Conservation (phyloP, 768 basidiomycete species). For the Boletus pseudopeckii region DNA sequence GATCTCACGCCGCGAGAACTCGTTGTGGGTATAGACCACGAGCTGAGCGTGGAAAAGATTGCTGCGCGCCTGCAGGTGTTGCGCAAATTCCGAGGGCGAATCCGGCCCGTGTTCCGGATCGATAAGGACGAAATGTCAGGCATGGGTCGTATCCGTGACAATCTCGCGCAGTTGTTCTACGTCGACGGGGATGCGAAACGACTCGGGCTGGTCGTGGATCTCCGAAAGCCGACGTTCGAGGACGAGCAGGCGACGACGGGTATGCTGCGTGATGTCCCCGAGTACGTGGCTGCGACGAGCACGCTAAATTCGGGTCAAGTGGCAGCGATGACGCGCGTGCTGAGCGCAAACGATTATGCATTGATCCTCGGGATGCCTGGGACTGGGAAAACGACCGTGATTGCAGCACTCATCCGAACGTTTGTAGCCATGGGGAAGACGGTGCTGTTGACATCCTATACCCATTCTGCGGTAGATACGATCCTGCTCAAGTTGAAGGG, state of each 20-base stretch:
- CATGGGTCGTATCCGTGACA: slow-evolving; percentile 85
- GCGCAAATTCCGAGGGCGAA: slow-evolving; percentile 10
- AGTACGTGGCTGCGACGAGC: slow-evolving; percentile 32
- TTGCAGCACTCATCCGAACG: slow-evolving; percentile 80
- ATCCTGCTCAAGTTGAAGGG: slow-evolving; percentile 79
- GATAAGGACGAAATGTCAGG: slow-evolving; percentile 94
- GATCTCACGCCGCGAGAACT: slow-evolving; percentile 63
- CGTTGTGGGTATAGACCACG: slow-evolving; percentile 80
- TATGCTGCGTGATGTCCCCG: slow-evolving; percentile 20
- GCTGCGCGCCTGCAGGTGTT: slow-evolving; percentile 35
- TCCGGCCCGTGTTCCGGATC: slow-evolving; percentile 62
- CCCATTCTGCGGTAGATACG: slow-evolving; percentile 98
- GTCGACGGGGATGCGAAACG: slow-evolving; percentile 66
- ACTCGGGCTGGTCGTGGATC: slow-evolving; percentile 78
- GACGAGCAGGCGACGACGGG: slow-evolving; percentile 21
- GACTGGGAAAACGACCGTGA: slow-evolving; percentile 95
- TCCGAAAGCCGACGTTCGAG: slow-evolving; percentile 64
- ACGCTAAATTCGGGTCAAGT: slow-evolving; percentile 70
- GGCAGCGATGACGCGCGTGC: slow-evolving; percentile 66
- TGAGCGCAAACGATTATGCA: slow-evolving; percentile 85
- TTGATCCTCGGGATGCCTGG: slow-evolving; percentile 97
- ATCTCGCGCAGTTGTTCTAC: slow-evolving; percentile 87
- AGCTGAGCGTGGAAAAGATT: slow-evolving; percentile 52
- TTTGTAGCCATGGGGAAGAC: slow-evolving; percentile 81
- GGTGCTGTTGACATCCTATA: slow-evolving; percentile 88